phyloP scores from a whole-genome alignment of 2,329 filamentous ascomycete genomes.

The Phialophora macrospora region DNA sequence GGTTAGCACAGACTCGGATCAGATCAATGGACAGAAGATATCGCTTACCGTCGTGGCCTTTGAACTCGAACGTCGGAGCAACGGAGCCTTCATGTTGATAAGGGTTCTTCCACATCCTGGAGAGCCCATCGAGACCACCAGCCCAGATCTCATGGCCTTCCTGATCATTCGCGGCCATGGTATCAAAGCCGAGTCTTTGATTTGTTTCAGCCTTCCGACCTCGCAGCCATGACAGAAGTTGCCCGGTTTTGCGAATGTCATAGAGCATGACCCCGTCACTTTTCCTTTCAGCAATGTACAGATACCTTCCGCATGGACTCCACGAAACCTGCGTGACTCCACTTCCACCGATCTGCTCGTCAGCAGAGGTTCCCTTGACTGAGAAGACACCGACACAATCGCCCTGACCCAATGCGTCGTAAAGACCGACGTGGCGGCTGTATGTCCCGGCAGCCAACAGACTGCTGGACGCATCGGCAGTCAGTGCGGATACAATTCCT shows the following conservation, averaged over 20 bases:
- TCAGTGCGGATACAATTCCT: constrained; percentile 60
- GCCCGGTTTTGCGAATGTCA: constrained; percentile 61
- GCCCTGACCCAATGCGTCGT: constrained; percentile 56
- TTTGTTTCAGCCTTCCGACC: constrained; percentile 55
- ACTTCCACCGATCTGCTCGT: constrained; percentile 51
- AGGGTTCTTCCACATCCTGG: constrained; percentile 58
- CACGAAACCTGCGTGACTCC: constrained; percentile 63
- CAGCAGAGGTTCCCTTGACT: constrained; percentile 48
- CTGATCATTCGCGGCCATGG: constrained; percentile 47
- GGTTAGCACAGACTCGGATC: constrained; percentile 6
- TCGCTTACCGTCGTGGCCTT: constrained; percentile 53
- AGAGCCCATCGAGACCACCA: constrained; percentile 62
- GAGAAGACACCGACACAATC: constrained; percentile 58
- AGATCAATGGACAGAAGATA: not conserved
- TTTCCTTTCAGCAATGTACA: constrained; percentile 63
- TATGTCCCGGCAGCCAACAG: constrained; percentile 64
- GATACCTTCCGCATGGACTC: constrained; percentile 63
- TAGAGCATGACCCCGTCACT: constrained; percentile 62
- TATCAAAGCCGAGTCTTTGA: constrained; percentile 62
- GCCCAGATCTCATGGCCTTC: constrained; percentile 61
- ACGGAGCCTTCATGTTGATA: constrained; percentile 49
- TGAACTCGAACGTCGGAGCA: constrained; percentile 50
- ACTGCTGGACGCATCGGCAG: constrained; percentile 49
- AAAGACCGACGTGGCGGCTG: constrained; percentile 61
- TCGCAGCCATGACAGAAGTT: constrained; percentile 57